Base-by-base conservation (phyloP, 2,329 filamentous ascomycete species). In the Aspergillus japonicus region DNA sequence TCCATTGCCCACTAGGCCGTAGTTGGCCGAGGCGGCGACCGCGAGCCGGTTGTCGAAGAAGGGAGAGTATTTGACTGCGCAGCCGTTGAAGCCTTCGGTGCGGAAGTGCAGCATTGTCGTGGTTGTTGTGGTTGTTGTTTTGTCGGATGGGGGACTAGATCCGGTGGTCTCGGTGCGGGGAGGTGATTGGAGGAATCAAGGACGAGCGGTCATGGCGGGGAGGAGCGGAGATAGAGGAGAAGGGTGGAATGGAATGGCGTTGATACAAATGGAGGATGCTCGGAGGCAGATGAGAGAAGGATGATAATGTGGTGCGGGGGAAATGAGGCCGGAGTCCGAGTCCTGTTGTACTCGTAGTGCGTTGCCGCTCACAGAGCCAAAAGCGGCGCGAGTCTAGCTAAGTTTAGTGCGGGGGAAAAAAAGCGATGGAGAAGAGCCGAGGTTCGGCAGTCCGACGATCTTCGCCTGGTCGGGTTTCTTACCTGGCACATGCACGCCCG, bases 51-150 rank as follows among this genome's bases (percentile, higher is more conserved):
- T 95, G 80, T 98, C 95, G 81, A 96, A 96, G 81, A 97, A 99
- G 6, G 95, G 95, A 58, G 94, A 98, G 83, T 98, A 99, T 79
- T 97, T 96, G 77, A 97, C 92, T 68, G 91, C 91, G 79, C 96
- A 97, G 70, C 93, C 93, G 77, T 98, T 96, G 84, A 87, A 98
- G 71, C 95, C 95, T 73, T 91, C 85, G 23, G 95, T 98, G 65
- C 91, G 89, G 80, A 91, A 98, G 79, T 97, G 92, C 69, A 98
- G 88, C 92, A 98, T 97, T 56, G 64, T 80, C 8, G 26, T 29
- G 2, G 26, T 29, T 8, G 26, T 26, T 26, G 7, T 26, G 21
- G 21, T 1, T 29, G 26, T 29, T 29, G 26, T 29, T 29, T 29
- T 10, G 26, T 29, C 7, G 26, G 26, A 29, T 29, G 26, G 26